Base-by-base conservation (phyloP, 139 green algal species). In the Volvox reticuliferus region DNA sequence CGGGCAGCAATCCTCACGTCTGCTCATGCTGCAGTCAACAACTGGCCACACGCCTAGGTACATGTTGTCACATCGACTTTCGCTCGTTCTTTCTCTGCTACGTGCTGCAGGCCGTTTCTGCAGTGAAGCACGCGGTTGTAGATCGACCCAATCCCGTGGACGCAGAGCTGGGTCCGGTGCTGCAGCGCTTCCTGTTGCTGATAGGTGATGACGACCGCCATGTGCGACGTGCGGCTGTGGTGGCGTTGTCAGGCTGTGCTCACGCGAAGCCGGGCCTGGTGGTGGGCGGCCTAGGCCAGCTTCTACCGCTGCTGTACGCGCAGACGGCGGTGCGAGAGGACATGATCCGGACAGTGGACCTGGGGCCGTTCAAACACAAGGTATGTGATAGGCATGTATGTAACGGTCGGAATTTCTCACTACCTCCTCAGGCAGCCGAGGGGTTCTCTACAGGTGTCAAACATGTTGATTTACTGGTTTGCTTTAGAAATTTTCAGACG, bases 341-440 rank as follows among this genome's bases (percentile, higher is more conserved):
- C 37, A 92, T 99, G 77, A 96, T 99, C 82, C 93, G 96, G 50
- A 95, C 94, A 0, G 96, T 99, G 19, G 97, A 99, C 93, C 94
- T 99, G 76, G 98, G 98, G 26, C 98, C 98, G 33, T 99, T 99
- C 93, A 98, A 99, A 94, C 96, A 97, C 94, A 93, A 89, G 93
- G 91, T 93, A 30, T 21, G 44, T 55, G 44, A 14, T 55, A 55
- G 5, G 44, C 44, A 9, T 55, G 44, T 9, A 55, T 14, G 44
- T 55, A 55, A 55, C 44, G 44, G 44, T 55, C 44, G 44, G 44
- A 9, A 9, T 9, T 55, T 5, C 44, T 55, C 44, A 55, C 5
- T 9, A 55, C 44, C 44, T n/a, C 44, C 44, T 55, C 5, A 55
- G 44, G 44, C 44, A 55, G 44, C 44, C 5, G 9, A 55, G 5